phyloP scores from a whole-genome alignment of 2,329 filamentous ascomycete species.

The Aureobasidium lini region DNA sequence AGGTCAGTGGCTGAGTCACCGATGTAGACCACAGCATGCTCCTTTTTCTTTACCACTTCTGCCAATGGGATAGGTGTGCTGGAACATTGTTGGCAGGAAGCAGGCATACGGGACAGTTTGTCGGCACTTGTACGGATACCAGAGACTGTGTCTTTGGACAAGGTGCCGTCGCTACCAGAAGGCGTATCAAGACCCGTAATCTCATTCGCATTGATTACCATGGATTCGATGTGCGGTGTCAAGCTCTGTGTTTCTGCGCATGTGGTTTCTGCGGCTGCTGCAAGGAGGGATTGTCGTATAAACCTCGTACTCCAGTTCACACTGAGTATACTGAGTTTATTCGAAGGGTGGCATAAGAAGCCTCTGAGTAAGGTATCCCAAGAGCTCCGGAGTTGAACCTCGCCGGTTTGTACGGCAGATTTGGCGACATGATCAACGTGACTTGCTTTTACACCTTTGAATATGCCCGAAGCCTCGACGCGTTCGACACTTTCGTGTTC shows the following conservation, averaged over 20 bases:
- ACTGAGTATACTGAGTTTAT: conserved; percentile 32
- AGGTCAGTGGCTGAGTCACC: conserved; percentile 44
- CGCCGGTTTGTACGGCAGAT: conserved; percentile 24
- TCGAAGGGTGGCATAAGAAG: conserved; percentile 11
- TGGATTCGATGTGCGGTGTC: conserved; percentile 12
- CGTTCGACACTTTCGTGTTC: conserved; percentile 36
- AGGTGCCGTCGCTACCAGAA: conserved; percentile 22
- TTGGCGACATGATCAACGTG: conserved; percentile 25
- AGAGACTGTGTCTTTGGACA: conserved; percentile 21
- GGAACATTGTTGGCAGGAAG: background rate
- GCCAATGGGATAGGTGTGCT: background rate
- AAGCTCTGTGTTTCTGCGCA: background rate
- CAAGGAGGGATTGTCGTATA: conserved; percentile 26
- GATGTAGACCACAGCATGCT: conserved; percentile 32
- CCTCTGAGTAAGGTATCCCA: conserved; percentile 28
- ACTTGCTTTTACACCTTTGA: conserved; percentile 28
- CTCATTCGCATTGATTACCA: conserved; percentile 29
- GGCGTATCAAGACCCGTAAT: conserved; percentile 24
- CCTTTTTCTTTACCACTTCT: background rate
- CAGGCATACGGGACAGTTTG: conserved; percentile 29
- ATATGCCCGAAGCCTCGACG: conserved; percentile 33
- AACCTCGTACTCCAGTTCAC: conserved; percentile 43
- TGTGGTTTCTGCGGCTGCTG: background rate
- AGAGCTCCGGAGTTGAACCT: conserved; percentile 31
- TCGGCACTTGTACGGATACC: conserved; percentile 33